phyloP scores from a whole-genome alignment of 192 early-diverging fungal genomes.

The Pilobolus umbonatus region DNA sequence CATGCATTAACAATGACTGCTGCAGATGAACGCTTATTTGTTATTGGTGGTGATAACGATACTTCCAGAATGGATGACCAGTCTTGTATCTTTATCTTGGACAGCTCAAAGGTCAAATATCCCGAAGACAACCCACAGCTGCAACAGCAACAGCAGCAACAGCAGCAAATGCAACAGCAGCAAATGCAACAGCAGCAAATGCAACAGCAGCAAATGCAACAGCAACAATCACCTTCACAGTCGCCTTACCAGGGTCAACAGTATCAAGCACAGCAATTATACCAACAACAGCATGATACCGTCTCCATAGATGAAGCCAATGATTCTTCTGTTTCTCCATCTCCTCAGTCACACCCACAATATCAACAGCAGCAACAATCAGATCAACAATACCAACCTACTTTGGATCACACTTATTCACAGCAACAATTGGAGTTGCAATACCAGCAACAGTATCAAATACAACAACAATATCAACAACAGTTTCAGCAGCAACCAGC shows the following conservation, averaged over 20 bases:
- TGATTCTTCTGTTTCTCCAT: neutral
- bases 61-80: conserved; percentile 39
- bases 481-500: neutral
- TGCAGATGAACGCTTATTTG: conserved; percentile 45
- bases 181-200: neutral
- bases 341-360: neutral
- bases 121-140: conserved; percentile 13
- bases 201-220: neutral
- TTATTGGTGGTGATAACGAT: conserved; percentile 47
- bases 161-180: conserved; percentile 14
- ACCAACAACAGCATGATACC: neutral
- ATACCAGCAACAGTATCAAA: neutral
- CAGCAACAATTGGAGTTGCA: neutral
- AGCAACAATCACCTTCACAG: neutral
- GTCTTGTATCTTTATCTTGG: conserved; percentile 33
- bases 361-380: neutral
- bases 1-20: conserved; percentile 43
- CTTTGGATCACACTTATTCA: too few species aligned
- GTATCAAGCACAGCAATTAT: conserved; percentile 10
- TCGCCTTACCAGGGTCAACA: conserved; percentile 7
- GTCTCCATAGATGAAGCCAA: neutral
- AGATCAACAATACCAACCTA: neutral
- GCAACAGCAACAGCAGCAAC: neutral
- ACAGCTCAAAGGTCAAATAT: conserved; percentile 50
- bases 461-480: neutral